Percentiles rank a stretch among this genome's conserved stretches.
phyloP scores from a whole-genome alignment of 108 stramenopile species.

The Hondaea fermentalgiana region DNA sequence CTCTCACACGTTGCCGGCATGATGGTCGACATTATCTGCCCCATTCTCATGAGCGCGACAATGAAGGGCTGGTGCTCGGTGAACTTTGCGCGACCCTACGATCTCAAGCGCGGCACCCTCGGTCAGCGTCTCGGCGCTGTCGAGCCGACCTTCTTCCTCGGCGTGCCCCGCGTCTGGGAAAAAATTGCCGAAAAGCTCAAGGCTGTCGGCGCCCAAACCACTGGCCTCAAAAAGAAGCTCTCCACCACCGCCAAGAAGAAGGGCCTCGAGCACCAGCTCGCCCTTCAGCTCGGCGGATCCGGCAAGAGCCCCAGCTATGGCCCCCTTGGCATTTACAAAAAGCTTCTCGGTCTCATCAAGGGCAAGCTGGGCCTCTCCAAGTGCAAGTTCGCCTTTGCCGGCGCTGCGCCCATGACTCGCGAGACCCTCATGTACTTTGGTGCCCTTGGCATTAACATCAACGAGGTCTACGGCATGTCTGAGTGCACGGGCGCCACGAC shows the following conservation, averaged over 20 bases:
- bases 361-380: conserved; percentile 48
- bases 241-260: conserved; percentile 49
- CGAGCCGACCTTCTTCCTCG: conserved; percentile 55
- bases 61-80: conserved; percentile 27
- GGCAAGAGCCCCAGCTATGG: conserved; percentile 19
- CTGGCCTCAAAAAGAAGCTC: conserved; percentile 49
- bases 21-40: conserved; percentile 15
- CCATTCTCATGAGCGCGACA: conserved; percentile 38
- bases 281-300: conserved; percentile 38
- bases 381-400: conserved; percentile 41
- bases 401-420: conserved; percentile 50
- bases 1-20: conserved; percentile 49
- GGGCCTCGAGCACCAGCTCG: conserved; percentile 32
- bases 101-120: conserved; percentile 47
- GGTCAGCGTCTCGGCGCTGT: conserved; percentile 39
- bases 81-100: conserved; percentile 56
- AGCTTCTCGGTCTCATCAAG: conserved; percentile 27
- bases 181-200: conserved; percentile 62
- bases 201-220: conserved; percentile 45
- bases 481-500: conserved; percentile 55
- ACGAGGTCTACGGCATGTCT: conserved; percentile 54
- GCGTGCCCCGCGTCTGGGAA: conserved; percentile 61
- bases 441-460: conserved; percentile 51
- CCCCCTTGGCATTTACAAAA: neutral
- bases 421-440: conserved; percentile 55